These are phyloP conservation scores for Dactylellina sp. DNA, from an alignment of 2,329 filamentous ascomycete species.

Conservation along the genomic window DNA sequence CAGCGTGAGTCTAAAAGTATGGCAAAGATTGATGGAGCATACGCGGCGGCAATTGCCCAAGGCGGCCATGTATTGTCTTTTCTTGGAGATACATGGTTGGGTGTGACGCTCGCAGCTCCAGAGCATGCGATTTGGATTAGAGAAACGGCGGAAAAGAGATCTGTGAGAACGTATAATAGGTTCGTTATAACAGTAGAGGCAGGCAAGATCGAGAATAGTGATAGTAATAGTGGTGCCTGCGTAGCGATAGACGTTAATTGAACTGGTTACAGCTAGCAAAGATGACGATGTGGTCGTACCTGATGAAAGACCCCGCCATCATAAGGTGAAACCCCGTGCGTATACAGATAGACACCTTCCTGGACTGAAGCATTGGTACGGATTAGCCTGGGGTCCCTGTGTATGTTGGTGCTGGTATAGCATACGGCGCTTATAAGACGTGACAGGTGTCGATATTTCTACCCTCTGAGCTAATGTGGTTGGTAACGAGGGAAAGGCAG, in stretches of 20 bases:
- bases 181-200: slow-evolving; percentile 80
- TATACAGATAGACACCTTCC: slow-evolving; percentile 95
- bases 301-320: slow-evolving; percentile 87
- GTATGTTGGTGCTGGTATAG: slow-evolving; percentile 51
- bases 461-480: slow-evolving; percentile 89
- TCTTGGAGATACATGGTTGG: slow-evolving; percentile 81
- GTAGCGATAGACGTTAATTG: slow-evolving; percentile 63
- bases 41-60: slow-evolving; percentile 82
- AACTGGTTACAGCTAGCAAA: not conserved
- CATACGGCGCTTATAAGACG: slow-evolving; percentile 96
- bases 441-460: slow-evolving; percentile 95
- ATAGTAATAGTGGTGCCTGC: slow-evolving; percentile 89
- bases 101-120: slow-evolving; percentile 79
- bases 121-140: slow-evolving; percentile 83
- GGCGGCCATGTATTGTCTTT: slow-evolving; percentile 80
- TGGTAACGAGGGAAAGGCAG: slow-evolving; percentile 83
- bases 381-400: slow-evolving; percentile 36
- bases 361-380: slow-evolving; percentile 73
- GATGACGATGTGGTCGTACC: slow-evolving; percentile 63
- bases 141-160: slow-evolving; percentile 83
- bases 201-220: slow-evolving; percentile 89
- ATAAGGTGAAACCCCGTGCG: slow-evolving; percentile 95
- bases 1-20: not conserved
- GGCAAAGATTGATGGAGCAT: slow-evolving; percentile 62
- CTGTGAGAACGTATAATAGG: slow-evolving; percentile 82